Percentiles rank a stretch among this genome's conserved stretches.
These are phyloP conservation scores for Candida coquimbonensis DNA, from an alignment of 805 yeast genomes.

Conservation along the genomic window DNA sequence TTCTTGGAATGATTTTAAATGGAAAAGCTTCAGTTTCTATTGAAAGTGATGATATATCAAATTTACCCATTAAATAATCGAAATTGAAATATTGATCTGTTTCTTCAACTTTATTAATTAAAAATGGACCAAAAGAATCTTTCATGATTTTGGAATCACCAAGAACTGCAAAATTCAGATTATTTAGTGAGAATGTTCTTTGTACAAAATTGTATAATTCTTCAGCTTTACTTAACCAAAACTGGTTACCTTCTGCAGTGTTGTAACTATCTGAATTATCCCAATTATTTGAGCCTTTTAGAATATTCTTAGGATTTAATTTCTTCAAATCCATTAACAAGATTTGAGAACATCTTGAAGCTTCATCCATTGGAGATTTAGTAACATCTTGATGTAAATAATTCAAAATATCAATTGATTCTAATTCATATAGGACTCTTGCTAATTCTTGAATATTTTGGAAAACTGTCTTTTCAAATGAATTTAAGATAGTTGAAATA, in stretches of 20 bases:
- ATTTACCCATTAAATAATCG: conserved; percentile 25
- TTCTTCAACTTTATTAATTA: not conserved
- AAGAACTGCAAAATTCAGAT: conserved; percentile 29
- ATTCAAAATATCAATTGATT: conserved; percentile 39
- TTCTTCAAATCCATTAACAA: conserved; percentile 32
- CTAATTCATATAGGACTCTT: conserved; percentile 38
- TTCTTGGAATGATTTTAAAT: conserved; percentile 15
- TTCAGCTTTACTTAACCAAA: conserved; percentile 38
- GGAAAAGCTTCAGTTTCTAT: conserved; percentile 3
- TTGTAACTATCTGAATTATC: conserved; percentile 18
- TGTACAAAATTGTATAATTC: conserved; percentile 29
- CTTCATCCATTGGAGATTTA: conserved; percentile 41
- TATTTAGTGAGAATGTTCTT: conserved; percentile 22
- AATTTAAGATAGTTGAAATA: conserved; percentile 26
- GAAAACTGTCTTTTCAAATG: conserved; percentile 14
- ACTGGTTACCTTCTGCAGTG: conserved; percentile 24
- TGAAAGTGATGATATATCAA: conserved; percentile 6
- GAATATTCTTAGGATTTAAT: conserved; percentile 31
- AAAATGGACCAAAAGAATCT: not conserved
- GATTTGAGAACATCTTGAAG: conserved; percentile 31
- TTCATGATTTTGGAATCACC: conserved; percentile 20
- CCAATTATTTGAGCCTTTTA: conserved; percentile 34
- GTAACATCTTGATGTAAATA: conserved; percentile 35
- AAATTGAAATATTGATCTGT: conserved; percentile 41
- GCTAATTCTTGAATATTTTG: conserved; percentile 26